Evolutionary conservation across 768 basidiomycete species (phyloP).

Genomic region (Pholiota microspora): DNA sequence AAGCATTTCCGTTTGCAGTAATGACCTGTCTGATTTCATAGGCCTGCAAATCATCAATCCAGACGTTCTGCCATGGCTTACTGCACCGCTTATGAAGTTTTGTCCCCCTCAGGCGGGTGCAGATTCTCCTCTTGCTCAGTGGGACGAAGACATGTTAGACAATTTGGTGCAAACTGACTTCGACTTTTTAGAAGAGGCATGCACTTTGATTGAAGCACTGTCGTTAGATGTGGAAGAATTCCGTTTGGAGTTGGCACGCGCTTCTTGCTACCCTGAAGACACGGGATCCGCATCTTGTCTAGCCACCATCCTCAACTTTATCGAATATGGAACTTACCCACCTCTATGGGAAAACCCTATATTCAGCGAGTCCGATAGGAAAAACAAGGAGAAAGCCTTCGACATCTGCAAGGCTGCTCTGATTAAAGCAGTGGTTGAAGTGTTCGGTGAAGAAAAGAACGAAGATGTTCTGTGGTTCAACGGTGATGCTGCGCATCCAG

Average conservation of each 20-base stretch:
- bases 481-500: slow-evolving; percentile 50
- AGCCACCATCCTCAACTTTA: slow-evolving; percentile 64
- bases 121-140: slow-evolving; percentile 35
- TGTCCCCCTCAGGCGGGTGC: slow-evolving; percentile 48
- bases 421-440: slow-evolving; percentile 83
- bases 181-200: slow-evolving; percentile 70
- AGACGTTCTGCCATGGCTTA: slow-evolving; percentile 62
- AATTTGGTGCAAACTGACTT: slow-evolving; percentile 63
- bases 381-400: slow-evolving; percentile 67
- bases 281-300: slow-evolving; percentile 59
- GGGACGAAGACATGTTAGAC: slow-evolving; percentile 38
- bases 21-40: slow-evolving; percentile 18
- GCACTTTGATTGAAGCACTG: slow-evolving; percentile 74
- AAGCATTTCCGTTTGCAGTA: not conserved
- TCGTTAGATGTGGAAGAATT: slow-evolving; percentile 78
- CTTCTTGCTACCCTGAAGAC: slow-evolving; percentile 55
- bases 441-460: slow-evolving; percentile 79
- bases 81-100: slow-evolving; percentile 56
- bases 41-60: slow-evolving; percentile 59
- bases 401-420: slow-evolving; percentile 83
- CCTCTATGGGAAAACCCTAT: slow-evolving; percentile 55
- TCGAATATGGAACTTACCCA: slow-evolving; percentile 70
- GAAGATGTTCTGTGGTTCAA: slow-evolving; percentile 77
- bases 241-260: slow-evolving; percentile 67
- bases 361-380: slow-evolving; percentile 47